These are phyloP conservation scores for Thalassia testudinum DNA, from an alignment of 116 monocot genomes.

Conservation along the genomic window DNA sequence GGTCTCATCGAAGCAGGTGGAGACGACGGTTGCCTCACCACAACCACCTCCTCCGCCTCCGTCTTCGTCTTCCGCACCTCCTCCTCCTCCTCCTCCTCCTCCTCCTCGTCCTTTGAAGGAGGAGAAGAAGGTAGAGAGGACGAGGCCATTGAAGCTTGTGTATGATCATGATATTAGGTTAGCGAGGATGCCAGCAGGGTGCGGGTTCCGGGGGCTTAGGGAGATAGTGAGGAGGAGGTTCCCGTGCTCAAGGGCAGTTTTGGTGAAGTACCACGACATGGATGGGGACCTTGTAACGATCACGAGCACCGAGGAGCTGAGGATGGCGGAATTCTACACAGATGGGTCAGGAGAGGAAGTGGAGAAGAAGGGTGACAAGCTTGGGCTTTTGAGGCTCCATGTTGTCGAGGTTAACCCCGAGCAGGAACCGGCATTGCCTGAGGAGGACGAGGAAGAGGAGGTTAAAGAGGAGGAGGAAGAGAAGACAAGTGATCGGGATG, in stretches of 20 bases:
- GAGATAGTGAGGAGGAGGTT: slow-evolving; percentile 69
- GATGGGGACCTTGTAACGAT: slow-evolving; percentile 92
- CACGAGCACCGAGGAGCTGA: slow-evolving; percentile 62
- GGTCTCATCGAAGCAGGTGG: neutral
- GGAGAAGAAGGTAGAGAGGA: neutral
- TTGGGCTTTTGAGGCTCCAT: slow-evolving; percentile 50
- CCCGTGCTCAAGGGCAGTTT: slow-evolving; percentile 63
- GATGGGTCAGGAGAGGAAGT: slow-evolving; percentile 3
- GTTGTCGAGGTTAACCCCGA: slow-evolving; percentile 79
- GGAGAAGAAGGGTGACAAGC: slow-evolving; percentile 6
- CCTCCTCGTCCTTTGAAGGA: neutral
- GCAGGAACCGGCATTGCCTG: slow-evolving; percentile 51
- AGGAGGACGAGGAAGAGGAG: slow-evolving; percentile 22
- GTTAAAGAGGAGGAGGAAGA: slow-evolving; percentile 6
- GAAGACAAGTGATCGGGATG: slow-evolving; percentile 25
- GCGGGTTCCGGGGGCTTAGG: slow-evolving; percentile 53
- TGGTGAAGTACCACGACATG: slow-evolving; percentile 76
- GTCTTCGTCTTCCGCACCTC: neutral
- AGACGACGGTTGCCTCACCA: neutral
- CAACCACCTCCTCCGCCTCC: neutral
- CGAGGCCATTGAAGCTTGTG: slow-evolving; percentile 82
- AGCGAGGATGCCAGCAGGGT: slow-evolving; percentile 57
- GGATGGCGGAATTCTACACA: slow-evolving; percentile 43
- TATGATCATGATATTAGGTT: slow-evolving; percentile 96
- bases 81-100: neutral